phyloP scores from a whole-genome alignment of 129 eudicot species.

The Silybum marianum region DNA sequence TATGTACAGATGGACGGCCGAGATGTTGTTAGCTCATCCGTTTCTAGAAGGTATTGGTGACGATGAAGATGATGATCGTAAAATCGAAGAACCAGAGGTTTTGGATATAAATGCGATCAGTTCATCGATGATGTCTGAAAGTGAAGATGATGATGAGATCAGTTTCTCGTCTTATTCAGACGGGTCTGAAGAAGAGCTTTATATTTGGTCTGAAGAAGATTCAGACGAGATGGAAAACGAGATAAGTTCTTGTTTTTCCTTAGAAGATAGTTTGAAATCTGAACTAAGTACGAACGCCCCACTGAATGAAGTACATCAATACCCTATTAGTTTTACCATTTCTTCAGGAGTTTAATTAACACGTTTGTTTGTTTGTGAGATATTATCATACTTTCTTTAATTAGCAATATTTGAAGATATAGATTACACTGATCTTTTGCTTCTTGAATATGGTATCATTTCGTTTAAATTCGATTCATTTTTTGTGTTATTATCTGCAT shows the following conservation, averaged over 20 bases:
- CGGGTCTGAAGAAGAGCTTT: constrained; percentile 23
- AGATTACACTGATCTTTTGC: constrained; percentile 7
- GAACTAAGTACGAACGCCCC: constrained; percentile 8
- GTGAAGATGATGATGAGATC: constrained; percentile 44
- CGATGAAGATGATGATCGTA: constrained; percentile 34
- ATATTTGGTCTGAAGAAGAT: constrained; percentile 44
- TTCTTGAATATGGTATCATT: constrained; percentile 5
- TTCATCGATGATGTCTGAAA: constrained; percentile 35
- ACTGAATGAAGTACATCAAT: constrained; percentile 35
- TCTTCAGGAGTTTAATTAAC: constrained; percentile 35
- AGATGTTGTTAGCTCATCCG: constrained; percentile 38
- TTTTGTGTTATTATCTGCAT: constrained; percentile 23
- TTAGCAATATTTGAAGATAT: constrained; percentile 19
- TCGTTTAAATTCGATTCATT: constrained; percentile 26
- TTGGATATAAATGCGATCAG: constrained; percentile 39
- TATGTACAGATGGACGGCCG: constrained; percentile 45
- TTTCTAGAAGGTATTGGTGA: constrained; percentile 55
- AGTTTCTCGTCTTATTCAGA: constrained; percentile 42
- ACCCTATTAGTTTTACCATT: constrained; percentile 41
- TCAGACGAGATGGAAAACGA: constrained; percentile 22
- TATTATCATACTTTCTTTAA: constrained; percentile 19
- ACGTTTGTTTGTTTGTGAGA: not conserved
- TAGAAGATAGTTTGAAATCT: constrained; percentile 14
- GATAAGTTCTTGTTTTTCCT: constrained; percentile 26
- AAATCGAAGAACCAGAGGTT: constrained; percentile 25